Evolutionary conservation across 1,284 basidiomycete genomes (phyloP).

Genomic region (Marasmius sp.): DNA sequence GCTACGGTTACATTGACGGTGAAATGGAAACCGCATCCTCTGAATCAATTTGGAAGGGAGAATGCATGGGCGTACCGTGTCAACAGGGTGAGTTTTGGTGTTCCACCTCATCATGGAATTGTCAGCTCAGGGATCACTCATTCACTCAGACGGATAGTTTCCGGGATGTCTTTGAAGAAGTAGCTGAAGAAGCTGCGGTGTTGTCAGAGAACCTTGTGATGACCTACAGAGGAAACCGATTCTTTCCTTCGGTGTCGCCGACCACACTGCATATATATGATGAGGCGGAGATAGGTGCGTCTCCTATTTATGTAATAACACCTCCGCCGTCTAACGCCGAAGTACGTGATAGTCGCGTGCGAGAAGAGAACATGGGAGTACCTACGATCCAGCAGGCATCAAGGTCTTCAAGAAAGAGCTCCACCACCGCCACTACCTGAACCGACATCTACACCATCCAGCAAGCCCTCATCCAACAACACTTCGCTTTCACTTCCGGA

Average conservation of each 20-base stretch:
- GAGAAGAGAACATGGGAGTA: conserved; percentile 61
- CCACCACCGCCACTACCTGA: conserved; percentile 12
- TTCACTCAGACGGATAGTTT: conserved; percentile 58
- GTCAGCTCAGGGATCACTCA: not conserved
- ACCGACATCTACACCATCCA: conserved; percentile 8
- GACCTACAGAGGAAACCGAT: conserved; percentile 54
- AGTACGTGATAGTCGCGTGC: conserved; percentile 52
- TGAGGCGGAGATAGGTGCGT: conserved; percentile 62
- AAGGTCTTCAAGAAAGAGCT: not conserved
- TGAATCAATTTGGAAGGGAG: conserved; percentile 37
- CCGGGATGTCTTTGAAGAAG: conserved; percentile 55
- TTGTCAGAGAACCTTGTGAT: conserved; percentile 53
- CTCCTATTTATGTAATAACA: conserved; percentile 1
- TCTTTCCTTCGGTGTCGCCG: conserved; percentile 69
- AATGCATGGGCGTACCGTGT: conserved; percentile 52
- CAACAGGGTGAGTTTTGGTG: conserved; percentile 48
- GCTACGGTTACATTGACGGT: conserved; percentile 53
- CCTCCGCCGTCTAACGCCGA: not conserved
- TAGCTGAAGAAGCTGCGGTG: conserved; percentile 58
- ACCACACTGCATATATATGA: conserved; percentile 64
- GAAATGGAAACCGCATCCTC: conserved; percentile 64
- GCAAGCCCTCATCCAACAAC: conserved; percentile 17
- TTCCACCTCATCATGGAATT: not conserved
- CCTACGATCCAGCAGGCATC: conserved; percentile 40
- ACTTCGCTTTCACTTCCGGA: conserved; percentile 16